These are phyloP conservation scores for Leccinum subgranulosum DNA, from an alignment of 768 basidiomycete species.

Conservation along the genomic window DNA sequence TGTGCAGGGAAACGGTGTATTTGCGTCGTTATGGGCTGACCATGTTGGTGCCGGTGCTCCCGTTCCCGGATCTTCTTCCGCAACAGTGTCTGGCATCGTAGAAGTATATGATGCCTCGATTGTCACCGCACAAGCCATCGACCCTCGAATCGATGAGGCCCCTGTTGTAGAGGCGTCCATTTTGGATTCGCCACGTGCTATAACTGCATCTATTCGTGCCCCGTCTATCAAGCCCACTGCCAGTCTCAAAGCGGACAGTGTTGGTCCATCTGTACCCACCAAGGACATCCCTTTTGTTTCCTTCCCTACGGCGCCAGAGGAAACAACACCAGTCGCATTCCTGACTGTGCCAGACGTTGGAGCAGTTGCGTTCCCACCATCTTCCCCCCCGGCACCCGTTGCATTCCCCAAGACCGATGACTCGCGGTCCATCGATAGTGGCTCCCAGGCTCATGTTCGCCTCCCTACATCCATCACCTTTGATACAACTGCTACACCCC, in stretches of 20 bases:
- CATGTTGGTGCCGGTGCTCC: slow-evolving; percentile 61
- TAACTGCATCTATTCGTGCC: slow-evolving; percentile 13
- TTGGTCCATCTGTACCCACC: slow-evolving; percentile 28
- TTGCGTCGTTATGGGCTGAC: slow-evolving; percentile 87
- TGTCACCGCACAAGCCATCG: slow-evolving; percentile 17
- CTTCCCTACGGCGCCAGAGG: slow-evolving; percentile 32
- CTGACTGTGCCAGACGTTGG: slow-evolving; percentile 14
- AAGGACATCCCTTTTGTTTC: slow-evolving; percentile 28
- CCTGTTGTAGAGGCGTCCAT: slow-evolving; percentile 4
- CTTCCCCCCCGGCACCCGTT: slow-evolving; percentile 32
- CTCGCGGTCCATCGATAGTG: slow-evolving; percentile 28
- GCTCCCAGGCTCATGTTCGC: slow-evolving; percentile 25
- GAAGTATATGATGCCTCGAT: slow-evolving; percentile 27
- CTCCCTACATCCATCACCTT: slow-evolving; percentile 54
- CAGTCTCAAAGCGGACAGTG: slow-evolving; percentile 21
- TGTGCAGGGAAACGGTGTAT: slow-evolving; percentile 64
- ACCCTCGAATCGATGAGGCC: slow-evolving; percentile 17
- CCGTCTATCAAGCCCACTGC: slow-evolving; percentile 22
- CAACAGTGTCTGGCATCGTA: slow-evolving; percentile 21
- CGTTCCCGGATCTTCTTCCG: slow-evolving; percentile 31
- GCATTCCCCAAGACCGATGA: slow-evolving; percentile 43
- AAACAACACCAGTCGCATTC: slow-evolving; percentile 7
- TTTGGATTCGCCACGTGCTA: slow-evolving; percentile 16
- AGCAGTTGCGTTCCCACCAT: slow-evolving; percentile 35
- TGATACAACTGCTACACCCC: slow-evolving; percentile 53